Conservation (phyloP, 2,329 filamentous ascomycete genomes). For the Botrytis hyacinthi region DNA sequence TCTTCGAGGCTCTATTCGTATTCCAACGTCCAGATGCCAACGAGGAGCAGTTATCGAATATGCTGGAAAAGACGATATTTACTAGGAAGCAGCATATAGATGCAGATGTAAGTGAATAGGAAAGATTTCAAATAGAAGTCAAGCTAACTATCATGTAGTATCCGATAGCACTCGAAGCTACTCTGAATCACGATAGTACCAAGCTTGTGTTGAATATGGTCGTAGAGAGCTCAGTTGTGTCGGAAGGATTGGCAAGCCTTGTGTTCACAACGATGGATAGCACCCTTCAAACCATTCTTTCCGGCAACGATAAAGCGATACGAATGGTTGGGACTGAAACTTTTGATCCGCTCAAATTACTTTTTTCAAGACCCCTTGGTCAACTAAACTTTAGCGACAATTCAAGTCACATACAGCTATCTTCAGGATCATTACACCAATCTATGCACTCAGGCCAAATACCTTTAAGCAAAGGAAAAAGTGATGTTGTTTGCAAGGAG, state of each 20-base stretch:
- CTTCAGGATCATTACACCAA: background rate
- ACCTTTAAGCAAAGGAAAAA: constrained; percentile 50
- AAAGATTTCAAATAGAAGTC: background rate
- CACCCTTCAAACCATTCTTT: constrained; percentile 22
- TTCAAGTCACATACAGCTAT: too few relatives aligned
- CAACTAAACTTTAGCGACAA: background rate
- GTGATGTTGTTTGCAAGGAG: constrained; percentile 52
- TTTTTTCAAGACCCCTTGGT: background rate
- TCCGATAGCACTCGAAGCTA: constrained; percentile 73
- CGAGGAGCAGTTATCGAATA: constrained; percentile 32
- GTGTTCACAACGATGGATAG: constrained; percentile 47
- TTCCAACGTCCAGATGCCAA: constrained; percentile 60
- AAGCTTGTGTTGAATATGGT: constrained; percentile 58
- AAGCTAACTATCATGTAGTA: constrained; percentile 35
- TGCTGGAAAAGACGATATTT: constrained; percentile 55
- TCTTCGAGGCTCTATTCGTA: constrained; percentile 82
- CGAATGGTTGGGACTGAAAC: background rate
- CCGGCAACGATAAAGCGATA: background rate
- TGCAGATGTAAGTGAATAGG: constrained; percentile 40
- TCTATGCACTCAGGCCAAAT: constrained; percentile 45
- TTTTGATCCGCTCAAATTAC: background rate
- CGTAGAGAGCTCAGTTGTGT: constrained; percentile 49
- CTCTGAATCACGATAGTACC: constrained; percentile 47
- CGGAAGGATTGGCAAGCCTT: constrained; percentile 38
- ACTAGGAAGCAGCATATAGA: constrained; percentile 45